These are phyloP conservation scores for Trypanosomatidae sp. DNA, from an alignment of 208 protist genomes.

Conservation along the genomic window DNA sequence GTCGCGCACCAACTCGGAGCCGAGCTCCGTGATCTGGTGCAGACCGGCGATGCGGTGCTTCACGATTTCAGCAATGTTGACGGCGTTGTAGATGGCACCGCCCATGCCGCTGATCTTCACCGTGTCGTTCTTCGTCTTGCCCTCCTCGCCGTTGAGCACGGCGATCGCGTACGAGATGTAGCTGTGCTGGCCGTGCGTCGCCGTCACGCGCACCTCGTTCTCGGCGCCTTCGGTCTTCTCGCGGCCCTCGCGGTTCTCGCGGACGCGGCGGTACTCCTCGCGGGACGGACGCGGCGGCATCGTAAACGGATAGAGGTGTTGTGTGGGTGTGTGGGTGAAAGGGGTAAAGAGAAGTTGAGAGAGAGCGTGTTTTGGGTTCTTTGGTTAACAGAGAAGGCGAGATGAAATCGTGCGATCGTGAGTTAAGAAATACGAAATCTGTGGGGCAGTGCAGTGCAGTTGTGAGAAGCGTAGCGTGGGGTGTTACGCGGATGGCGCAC, in stretches of 20 bases:
- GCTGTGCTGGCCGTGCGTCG: slow-evolving; percentile 73
- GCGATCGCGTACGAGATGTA: slow-evolving; percentile 92
- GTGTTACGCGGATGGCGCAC: too few relatives aligned
- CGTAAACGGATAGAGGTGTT: not conserved
- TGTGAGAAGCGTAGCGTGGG: too few relatives aligned
- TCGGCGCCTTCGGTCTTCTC: slow-evolving; percentile 64
- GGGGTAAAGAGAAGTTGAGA: not conserved
- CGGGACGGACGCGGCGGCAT: slow-evolving; percentile 61
- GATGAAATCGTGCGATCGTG: too few relatives aligned
- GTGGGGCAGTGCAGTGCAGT: too few relatives aligned
- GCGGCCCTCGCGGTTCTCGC: slow-evolving; percentile 38
- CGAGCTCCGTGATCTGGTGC: slow-evolving; percentile 91
- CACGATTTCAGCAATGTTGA: slow-evolving; percentile 93
- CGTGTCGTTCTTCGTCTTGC: slow-evolving; percentile 80
- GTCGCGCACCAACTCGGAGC: slow-evolving; percentile 78
- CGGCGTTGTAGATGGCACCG: slow-evolving; percentile 87
- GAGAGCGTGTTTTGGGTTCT: not conserved
- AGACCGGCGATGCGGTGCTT: slow-evolving; percentile 90
- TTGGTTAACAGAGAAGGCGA: too few relatives aligned
- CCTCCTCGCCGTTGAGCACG: slow-evolving; percentile 82
- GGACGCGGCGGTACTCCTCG: slow-evolving; percentile 78
- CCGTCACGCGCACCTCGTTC: slow-evolving; percentile 89
- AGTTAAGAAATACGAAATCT: too few relatives aligned
- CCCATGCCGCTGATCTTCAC: slow-evolving; percentile 93
- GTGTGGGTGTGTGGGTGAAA: not conserved